phyloP scores from a whole-genome alignment of 75 land plant species.

The Pseudotsuga menziesii region DNA sequence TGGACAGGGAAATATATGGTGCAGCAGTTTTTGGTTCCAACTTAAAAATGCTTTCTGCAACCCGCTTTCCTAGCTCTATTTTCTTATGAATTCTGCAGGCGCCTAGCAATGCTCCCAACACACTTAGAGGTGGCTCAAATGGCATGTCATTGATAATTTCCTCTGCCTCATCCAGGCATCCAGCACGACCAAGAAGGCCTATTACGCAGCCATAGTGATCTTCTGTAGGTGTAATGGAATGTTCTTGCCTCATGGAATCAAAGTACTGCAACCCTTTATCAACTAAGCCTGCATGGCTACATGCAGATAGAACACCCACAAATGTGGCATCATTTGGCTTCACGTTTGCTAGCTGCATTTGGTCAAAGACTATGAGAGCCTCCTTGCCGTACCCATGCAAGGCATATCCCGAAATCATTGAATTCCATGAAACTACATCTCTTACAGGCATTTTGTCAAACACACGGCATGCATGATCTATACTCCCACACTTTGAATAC shows the following conservation, averaged over 20 bases:
- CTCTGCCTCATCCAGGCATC: constrained; percentile 7
- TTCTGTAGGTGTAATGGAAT: constrained; percentile 4
- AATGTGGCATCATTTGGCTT: constrained; percentile 11
- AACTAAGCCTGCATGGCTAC: constrained; percentile 1
- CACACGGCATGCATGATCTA: constrained; percentile 18
- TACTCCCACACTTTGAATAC: constrained; percentile 41
- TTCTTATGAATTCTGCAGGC: constrained; percentile 15
- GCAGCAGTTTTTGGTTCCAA: background rate
- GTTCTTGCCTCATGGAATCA: constrained; percentile 7
- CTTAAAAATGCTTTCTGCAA: constrained; percentile 9
- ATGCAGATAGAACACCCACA: constrained; percentile 10
- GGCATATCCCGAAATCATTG: constrained; percentile 51
- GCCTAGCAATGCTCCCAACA: constrained; percentile 12
- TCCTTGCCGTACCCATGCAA: constrained; percentile 24
- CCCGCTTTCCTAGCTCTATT: background rate
- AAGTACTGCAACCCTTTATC: background rate
- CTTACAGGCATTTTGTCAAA: constrained; percentile 26
- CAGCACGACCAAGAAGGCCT: constrained; percentile 11
- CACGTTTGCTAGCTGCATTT: constrained; percentile 32
- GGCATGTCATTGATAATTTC: constrained; percentile 6
- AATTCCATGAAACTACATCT: constrained; percentile 47
- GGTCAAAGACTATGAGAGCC: constrained; percentile 39
- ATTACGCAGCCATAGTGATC: constrained; percentile 11
- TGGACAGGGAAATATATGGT: constrained; percentile 17
- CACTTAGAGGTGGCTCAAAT: constrained; percentile 6